Evolutionary conservation across 2,329 filamentous ascomycete species (phyloP).

Genomic region (Penicillium sp.): DNA sequence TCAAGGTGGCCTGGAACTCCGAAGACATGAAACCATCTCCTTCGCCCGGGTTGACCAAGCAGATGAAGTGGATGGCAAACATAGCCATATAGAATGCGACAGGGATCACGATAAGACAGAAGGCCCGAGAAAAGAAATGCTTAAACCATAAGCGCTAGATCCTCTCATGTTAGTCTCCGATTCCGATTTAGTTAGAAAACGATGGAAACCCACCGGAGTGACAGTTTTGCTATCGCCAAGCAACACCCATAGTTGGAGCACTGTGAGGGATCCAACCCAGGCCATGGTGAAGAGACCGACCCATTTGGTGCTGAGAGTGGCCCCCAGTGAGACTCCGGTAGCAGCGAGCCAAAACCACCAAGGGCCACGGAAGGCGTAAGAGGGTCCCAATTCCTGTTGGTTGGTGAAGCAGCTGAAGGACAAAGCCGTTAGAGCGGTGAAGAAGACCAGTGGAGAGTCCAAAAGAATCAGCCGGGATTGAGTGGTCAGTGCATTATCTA

Average conservation of each 20-base stretch:
- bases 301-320: slow-evolving; percentile 97
- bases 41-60: slow-evolving; percentile 89
- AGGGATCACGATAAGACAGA: slow-evolving; percentile 89
- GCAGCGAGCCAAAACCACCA: slow-evolving; percentile 98
- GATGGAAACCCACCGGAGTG: slow-evolving; percentile 56
- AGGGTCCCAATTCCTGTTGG: slow-evolving; percentile 88
- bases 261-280: slow-evolving; percentile 89
- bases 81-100: slow-evolving; percentile 89
- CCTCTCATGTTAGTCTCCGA: slow-evolving; percentile 23
- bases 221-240: slow-evolving; percentile 86
- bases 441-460: slow-evolving; percentile 89
- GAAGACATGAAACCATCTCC: slow-evolving; percentile 99
- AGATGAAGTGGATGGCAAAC: slow-evolving; percentile 95
- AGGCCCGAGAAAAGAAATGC: slow-evolving; percentile 85
- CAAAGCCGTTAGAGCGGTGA: slow-evolving; percentile 86
- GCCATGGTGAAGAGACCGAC: slow-evolving; percentile 98
- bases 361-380: slow-evolving; percentile 77
- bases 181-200: not conserved
- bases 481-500: slow-evolving; percentile 92
- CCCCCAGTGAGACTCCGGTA: slow-evolving; percentile 81
- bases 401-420: slow-evolving; percentile 93
- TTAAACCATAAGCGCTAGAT: slow-evolving; percentile 73
- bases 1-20: slow-evolving; percentile 96
- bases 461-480: slow-evolving; percentile 94
- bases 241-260: slow-evolving; percentile 91